Evolutionary conservation across 805 yeast genomes (phyloP).

Genomic region (Jamesozyma gamospora): DNA sequence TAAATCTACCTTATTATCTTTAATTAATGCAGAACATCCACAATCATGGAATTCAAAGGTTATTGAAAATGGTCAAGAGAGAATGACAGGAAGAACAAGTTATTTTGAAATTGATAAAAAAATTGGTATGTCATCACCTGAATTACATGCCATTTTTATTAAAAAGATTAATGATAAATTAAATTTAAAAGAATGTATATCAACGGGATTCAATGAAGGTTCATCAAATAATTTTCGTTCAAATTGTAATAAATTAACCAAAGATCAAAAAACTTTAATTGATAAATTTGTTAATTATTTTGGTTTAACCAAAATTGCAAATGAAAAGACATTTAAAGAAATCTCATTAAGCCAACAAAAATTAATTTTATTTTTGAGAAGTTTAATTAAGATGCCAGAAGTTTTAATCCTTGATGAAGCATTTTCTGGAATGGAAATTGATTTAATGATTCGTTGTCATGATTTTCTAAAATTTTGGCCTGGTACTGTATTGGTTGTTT

Average conservation of each 20-base stretch:
- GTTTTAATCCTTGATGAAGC: slow-evolving; percentile 85
- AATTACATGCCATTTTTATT: slow-evolving; percentile 82
- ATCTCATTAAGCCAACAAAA: slow-evolving; percentile 69
- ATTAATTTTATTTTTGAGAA: slow-evolving; percentile 61
- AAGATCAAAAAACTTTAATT: slow-evolving; percentile 27
- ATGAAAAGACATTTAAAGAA: slow-evolving; percentile 37
- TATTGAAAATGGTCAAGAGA: slow-evolving; percentile 47
- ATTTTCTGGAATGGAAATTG: slow-evolving; percentile 77
- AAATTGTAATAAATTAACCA: slow-evolving; percentile 31
- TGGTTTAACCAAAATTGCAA: slow-evolving; percentile 32
- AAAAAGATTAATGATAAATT: slow-evolving; percentile 27
- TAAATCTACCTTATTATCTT: slow-evolving; percentile 74
- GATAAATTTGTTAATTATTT: slow-evolving; percentile 40
- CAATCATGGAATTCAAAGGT: slow-evolving; percentile 82
- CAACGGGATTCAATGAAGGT: slow-evolving; percentile 71
- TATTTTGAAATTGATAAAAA: slow-evolving; percentile 67
- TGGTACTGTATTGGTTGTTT: slow-evolving; percentile 69
- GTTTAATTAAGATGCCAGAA: slow-evolving; percentile 68
- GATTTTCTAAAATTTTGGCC: slow-evolving; percentile 41
- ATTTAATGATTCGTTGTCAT: slow-evolving; percentile 46
- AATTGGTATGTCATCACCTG: slow-evolving; percentile 91
- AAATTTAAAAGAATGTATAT: slow-evolving; percentile 46
- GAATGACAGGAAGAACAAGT: slow-evolving; percentile 64
- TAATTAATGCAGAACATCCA: slow-evolving; percentile 91
- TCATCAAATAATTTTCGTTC: slow-evolving; percentile 39